phyloP scores from a whole-genome alignment of 2,329 filamentous ascomycete species.

The Nigrospora oryzae region DNA sequence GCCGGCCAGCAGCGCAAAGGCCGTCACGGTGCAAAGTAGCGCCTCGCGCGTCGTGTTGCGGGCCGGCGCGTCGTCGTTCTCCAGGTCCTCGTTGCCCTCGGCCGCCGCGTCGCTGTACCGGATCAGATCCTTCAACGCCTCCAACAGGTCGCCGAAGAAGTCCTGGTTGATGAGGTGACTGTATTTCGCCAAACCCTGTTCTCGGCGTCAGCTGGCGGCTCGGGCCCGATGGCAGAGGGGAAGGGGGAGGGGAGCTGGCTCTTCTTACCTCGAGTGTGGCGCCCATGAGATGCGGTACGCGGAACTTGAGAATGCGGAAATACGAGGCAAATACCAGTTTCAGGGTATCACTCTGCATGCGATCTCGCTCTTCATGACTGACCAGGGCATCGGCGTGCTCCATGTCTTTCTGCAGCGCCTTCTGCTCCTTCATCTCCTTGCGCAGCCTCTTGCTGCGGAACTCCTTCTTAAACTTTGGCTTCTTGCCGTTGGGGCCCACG shows the following conservation, averaged over 20 bases:
- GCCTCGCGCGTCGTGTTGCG: slow-evolving; percentile 79
- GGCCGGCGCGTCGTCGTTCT: slow-evolving; percentile 36
- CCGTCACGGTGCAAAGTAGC: slow-evolving; percentile 90
- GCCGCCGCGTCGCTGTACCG: slow-evolving; percentile 55
- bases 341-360: slow-evolving; percentile 89
- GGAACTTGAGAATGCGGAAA: slow-evolving; percentile 85
- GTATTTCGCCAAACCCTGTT: slow-evolving; percentile 84
- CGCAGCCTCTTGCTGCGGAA: slow-evolving; percentile 84
- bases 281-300: slow-evolving; percentile 82
- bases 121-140: slow-evolving; percentile 89
- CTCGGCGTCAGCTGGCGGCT: too few species aligned
- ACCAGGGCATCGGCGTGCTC: slow-evolving; percentile 84
- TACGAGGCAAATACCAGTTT: slow-evolving; percentile 95
- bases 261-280: slow-evolving; percentile 54
- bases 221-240: too few species aligned
- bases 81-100: slow-evolving; percentile 25
- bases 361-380: slow-evolving; percentile 83
- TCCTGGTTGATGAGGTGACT: slow-evolving; percentile 97
- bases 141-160: slow-evolving; percentile 93
- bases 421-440: slow-evolving; percentile 78
- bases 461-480: slow-evolving; percentile 65
- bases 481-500: slow-evolving; percentile 35
- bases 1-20: slow-evolving; percentile 90
- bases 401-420: slow-evolving; percentile 87
- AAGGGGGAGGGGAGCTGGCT: too few species aligned